phyloP scores from a whole-genome alignment of 2,329 filamentous ascomycete genomes.

The Pestalotiopsis sp. region DNA sequence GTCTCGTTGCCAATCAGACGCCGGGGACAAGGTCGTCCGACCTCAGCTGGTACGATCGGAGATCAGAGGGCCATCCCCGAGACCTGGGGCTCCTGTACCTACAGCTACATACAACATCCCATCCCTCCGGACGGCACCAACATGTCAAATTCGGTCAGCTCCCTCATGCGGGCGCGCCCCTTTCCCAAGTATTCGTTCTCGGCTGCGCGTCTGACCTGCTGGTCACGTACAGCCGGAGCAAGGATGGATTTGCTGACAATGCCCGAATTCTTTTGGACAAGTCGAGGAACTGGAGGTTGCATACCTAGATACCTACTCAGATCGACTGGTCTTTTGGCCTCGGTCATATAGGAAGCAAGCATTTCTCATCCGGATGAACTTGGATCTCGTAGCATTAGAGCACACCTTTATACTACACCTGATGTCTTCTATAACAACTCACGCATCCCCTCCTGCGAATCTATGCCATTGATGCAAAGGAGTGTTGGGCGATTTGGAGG shows the following conservation, averaged over 20 bases:
- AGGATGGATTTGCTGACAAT: neutral
- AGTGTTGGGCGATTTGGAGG: neutral
- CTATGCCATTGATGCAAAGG: neutral
- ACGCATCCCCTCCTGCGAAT: neutral
- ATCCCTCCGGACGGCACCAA: conserved; percentile 8
- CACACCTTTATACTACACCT: too few species aligned
- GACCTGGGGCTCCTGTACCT: neutral
- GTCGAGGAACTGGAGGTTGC: too few species aligned
- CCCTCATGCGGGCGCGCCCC: neutral
- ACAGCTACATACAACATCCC: neutral
- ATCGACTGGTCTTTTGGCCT: too few species aligned
- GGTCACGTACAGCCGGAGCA: neutral
- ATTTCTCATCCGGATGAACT: too few species aligned
- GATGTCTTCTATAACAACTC: too few species aligned
- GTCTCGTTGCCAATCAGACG: conserved; percentile 8
- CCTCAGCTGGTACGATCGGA: conserved; percentile 12
- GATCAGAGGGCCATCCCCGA: conserved; percentile 7
- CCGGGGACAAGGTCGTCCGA: conserved; percentile 9
- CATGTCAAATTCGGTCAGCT: conserved; percentile 7
- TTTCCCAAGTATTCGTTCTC: neutral
- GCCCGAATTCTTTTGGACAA: neutral
- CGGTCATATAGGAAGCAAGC: too few species aligned
- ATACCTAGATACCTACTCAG: too few species aligned
- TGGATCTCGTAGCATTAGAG: too few species aligned
- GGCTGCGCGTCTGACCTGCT: neutral